Base-by-base conservation (phyloP, 2,329 filamentous ascomycete species). In the Colletotrichum sp. region DNA sequence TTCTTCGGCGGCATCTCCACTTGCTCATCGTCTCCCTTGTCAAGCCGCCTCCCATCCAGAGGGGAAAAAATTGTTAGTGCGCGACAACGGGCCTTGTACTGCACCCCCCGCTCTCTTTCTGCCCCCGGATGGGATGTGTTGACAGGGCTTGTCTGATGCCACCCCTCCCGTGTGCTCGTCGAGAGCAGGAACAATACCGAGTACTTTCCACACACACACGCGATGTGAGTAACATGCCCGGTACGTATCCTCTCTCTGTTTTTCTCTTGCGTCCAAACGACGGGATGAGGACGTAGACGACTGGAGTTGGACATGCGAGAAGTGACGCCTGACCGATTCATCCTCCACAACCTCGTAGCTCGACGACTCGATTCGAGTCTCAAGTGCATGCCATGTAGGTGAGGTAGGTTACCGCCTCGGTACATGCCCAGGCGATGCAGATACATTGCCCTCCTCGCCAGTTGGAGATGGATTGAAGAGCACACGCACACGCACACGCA, bases 1-100 rank as follows among this genome's bases (percentile, higher is more conserved):
- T 38, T 71, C 73, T 26, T 75, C 70, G 69, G 73, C 73, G 62
- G 70, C 73, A 66, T 72, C 69, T 75, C 60, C 68, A 71, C 71
- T 65, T 30, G 72, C 61, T 66, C 67, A 52, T 26, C 36, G 58
- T 71, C 67, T 75, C 73, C 73, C 73, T 75, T 75, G 56, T 55
- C 58, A 56, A 60, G 43, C 62, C 72, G 55, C 55, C 61, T 55
- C 36, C 61, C 55, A 75, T 21, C 64, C 65, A 65, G 34, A 66
- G 21, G n/a, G 43, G 26, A 69, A 76, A 73, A 26, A 75, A 76
- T 76, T 76, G 73, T 76, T 76, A 76, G 73, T 73, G 73, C 70
- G 58, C 64, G 65, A 76, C 73, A 65, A 65, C 65, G 8, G 26
- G 7, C 56, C 21, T 76, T 65, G 73, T 76, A 66, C 70, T 36